Conservation (phyloP, 2,329 filamentous ascomycete species). For the Aspergillus sergii region DNA sequence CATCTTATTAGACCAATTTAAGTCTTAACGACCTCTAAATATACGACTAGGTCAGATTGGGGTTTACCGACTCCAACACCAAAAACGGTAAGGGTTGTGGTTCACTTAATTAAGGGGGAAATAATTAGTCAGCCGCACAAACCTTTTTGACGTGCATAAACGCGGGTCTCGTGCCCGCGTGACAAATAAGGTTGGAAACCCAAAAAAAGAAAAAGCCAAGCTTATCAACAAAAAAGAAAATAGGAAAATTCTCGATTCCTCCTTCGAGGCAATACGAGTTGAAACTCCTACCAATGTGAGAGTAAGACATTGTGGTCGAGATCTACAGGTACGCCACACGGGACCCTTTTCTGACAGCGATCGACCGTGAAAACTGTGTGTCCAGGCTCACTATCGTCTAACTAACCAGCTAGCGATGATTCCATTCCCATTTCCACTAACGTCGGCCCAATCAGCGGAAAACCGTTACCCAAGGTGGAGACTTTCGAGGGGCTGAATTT, state of each 20-base stretch:
- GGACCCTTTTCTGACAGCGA: background rate
- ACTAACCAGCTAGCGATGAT: slow-evolving; percentile 1
- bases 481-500: slow-evolving; percentile 15
- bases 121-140: background rate
- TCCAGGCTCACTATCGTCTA: slow-evolving; percentile 10
- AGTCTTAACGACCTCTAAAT: background rate
- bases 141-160: background rate
- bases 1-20: background rate
- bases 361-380: background rate
- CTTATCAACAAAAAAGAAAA: background rate
- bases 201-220: background rate
- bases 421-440: background rate
- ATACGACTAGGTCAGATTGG: background rate
- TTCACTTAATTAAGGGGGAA: too few species aligned
- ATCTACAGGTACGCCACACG: background rate
- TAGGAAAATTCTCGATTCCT: background rate
- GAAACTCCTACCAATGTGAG: background rate
- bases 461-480: slow-evolving; percentile 23
- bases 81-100: background rate
- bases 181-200: background rate
- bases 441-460: slow-evolving; percentile 8
- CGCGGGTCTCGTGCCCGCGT: background rate
- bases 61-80: background rate
- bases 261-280: background rate
- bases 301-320: background rate